A percentile compares a stretch with the other conserved stretches of the same genome.
Evolutionary conservation across 768 basidiomycete genomes (phyloP).

Genomic region (Kwoniella heveanensis): DNA sequence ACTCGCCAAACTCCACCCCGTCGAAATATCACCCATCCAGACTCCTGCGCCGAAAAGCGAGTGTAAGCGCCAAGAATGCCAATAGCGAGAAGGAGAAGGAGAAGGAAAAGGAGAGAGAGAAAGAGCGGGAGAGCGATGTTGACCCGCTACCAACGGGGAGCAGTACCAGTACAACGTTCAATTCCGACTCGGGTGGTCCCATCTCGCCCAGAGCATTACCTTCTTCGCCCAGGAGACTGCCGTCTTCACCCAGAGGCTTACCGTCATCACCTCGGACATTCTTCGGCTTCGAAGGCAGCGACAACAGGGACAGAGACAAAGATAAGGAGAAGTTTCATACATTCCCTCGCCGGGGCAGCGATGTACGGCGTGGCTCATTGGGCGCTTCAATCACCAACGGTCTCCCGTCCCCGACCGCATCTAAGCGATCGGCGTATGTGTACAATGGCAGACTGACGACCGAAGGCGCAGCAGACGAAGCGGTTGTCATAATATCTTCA

Average conservation of each 20-base stretch:
- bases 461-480: slow-evolving; percentile 7
- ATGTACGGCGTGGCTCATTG: slow-evolving; percentile 9
- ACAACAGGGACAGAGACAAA: background rate
- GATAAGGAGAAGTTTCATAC: slow-evolving; percentile 2
- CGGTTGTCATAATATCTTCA: slow-evolving; percentile 10
- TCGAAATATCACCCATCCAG: slow-evolving; percentile 31
- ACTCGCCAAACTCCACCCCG: slow-evolving; percentile 16
- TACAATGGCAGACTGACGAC: slow-evolving; percentile 13
- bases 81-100: slow-evolving; percentile 1
- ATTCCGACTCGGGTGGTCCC: background rate
- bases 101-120: background rate
- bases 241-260: slow-evolving; percentile 12
- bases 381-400: background rate
- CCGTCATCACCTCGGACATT: slow-evolving; percentile 12
- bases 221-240: slow-evolving; percentile 7
- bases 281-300: background rate
- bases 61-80: slow-evolving; percentile 12
- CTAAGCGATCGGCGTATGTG: slow-evolving; percentile 22
- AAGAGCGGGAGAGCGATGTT: background rate
- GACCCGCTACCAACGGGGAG: slow-evolving; percentile 7
- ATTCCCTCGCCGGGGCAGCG: slow-evolving; percentile 1
- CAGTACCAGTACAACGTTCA: background rate
- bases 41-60: slow-evolving; percentile 31
- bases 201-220: slow-evolving; percentile 1
- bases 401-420: background rate